Evolutionary conservation across 2,329 filamentous ascomycete genomes (phyloP).

Genomic region (Tolypocladium ovalisporum): DNA sequence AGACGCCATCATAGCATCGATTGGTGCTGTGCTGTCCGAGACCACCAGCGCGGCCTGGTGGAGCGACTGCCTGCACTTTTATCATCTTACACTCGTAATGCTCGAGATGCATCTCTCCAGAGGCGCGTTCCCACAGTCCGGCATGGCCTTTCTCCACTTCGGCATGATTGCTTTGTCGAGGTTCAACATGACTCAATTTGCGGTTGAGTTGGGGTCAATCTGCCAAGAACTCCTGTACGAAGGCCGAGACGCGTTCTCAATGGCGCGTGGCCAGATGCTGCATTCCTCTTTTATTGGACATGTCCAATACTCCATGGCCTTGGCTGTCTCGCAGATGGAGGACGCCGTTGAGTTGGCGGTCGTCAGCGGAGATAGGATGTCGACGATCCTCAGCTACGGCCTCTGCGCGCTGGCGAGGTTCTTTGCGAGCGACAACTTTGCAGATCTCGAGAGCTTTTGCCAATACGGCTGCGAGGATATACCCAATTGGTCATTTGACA

Average conservation of each 20-base stretch:
- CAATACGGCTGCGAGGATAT: slow-evolving; percentile 65
- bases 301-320: slow-evolving; percentile 49
- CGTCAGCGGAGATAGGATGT: slow-evolving; percentile 57
- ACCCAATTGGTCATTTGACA: slow-evolving; percentile 59
- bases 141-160: slow-evolving; percentile 56
- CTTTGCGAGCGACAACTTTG: slow-evolving; percentile 57
- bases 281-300: slow-evolving; percentile 63
- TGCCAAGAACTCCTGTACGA: slow-evolving; percentile 54
- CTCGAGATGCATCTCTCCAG: slow-evolving; percentile 52
- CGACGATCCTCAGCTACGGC: slow-evolving; percentile 62
- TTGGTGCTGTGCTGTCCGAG: slow-evolving; percentile 62
- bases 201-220: slow-evolving; percentile 51
- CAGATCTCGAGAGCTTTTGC: slow-evolving; percentile 60
- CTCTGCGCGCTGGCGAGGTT: slow-evolving; percentile 56
- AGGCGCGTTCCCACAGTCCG: slow-evolving; percentile 59
- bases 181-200: slow-evolving; percentile 61
- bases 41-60: slow-evolving; percentile 62
- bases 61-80: slow-evolving; percentile 62
- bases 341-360: slow-evolving; percentile 56
- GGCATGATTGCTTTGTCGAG: slow-evolving; percentile 56
- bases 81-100: slow-evolving; percentile 57
- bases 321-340: slow-evolving; percentile 50
- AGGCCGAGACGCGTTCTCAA: slow-evolving; percentile 51
- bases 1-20: slow-evolving; percentile 46
- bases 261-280: slow-evolving; percentile 58